Conservation (phyloP, 1,284 basidiomycete species). For the Leccinum subrobustum region DNA sequence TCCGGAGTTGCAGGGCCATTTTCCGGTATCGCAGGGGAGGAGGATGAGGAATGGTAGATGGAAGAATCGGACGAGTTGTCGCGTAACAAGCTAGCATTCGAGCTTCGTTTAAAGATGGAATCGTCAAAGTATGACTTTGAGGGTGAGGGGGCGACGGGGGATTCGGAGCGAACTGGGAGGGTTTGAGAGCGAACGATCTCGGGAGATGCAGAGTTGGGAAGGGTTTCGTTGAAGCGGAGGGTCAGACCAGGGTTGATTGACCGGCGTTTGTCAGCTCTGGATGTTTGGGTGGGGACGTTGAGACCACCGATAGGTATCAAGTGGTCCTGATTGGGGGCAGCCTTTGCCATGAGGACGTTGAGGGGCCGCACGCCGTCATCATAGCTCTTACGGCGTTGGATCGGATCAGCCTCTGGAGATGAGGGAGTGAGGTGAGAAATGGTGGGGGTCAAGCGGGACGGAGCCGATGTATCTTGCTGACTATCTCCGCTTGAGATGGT, state of each 20-base stretch:
- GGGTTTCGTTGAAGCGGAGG: conserved; percentile 32
- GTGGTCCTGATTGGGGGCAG: conserved; percentile 10
- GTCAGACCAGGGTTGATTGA: conserved; percentile 45
- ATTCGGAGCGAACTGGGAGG: conserved; percentile 22
- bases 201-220: conserved; percentile 34
- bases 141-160: conserved; percentile 22
- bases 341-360: conserved; percentile 42
- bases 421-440: conserved; percentile 25
- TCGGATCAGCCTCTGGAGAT: conserved; percentile 6
- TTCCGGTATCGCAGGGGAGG: conserved; percentile 31
- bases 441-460: conserved; percentile 7
- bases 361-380: conserved; percentile 58
- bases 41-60: conserved; percentile 31
- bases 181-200: conserved; percentile 38
- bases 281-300: conserved; percentile 28
- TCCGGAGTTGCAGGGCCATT: conserved; percentile 22
- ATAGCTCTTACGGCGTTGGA: conserved; percentile 53
- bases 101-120: conserved; percentile 14
- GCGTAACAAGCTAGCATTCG: conserved; percentile 23
- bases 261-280: conserved; percentile 38
- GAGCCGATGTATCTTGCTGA: conserved; percentile 16
- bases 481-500: not conserved
- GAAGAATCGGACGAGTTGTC: conserved; percentile 33
- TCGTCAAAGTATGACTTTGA: conserved; percentile 18
- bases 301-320: conserved; percentile 13